phyloP scores from a whole-genome alignment of 2,329 filamentous ascomycete genomes.

The Ascochyta lentis region DNA sequence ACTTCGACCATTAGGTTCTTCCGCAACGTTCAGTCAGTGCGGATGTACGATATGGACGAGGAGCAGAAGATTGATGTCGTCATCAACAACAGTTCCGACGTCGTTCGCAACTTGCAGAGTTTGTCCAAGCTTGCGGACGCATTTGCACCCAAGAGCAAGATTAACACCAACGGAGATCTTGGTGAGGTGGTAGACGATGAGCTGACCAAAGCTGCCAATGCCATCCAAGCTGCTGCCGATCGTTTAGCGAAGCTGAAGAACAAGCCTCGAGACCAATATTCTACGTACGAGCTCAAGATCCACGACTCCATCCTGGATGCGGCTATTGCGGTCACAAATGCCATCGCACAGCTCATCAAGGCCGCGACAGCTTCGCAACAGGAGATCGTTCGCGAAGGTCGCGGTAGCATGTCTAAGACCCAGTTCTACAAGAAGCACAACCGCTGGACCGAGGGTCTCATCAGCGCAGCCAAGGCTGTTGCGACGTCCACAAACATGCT shows the following conservation, averaged over 20 bases:
- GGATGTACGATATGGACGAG: conserved; percentile 86
- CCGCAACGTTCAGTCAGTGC: conserved; percentile 90
- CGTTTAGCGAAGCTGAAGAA: conserved; percentile 91
- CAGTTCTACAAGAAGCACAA: conserved; percentile 99
- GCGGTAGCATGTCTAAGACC: conserved; percentile 83
- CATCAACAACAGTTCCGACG: conserved; percentile 95
- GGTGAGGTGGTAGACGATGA: conserved; percentile 93
- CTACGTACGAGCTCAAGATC: conserved; percentile 94
- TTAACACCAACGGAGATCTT: conserved; percentile 82
- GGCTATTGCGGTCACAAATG: conserved; percentile 89
- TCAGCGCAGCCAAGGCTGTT: conserved; percentile 96
- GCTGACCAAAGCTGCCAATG: conserved; percentile 90
- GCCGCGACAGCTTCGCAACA: conserved; percentile 91
- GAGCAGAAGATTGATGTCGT: conserved; percentile 96
- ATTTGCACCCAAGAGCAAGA: conserved; percentile 88
- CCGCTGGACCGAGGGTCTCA: conserved; percentile 96
- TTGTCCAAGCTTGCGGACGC: conserved; percentile 92
- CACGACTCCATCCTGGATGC: conserved; percentile 95
- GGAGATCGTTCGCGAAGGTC: conserved; percentile 93
- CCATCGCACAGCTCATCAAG: conserved; percentile 93
- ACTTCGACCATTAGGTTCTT: conserved; percentile 92
- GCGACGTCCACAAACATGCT: conserved; percentile 92
- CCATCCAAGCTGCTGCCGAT: conserved; percentile 89
- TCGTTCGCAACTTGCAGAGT: conserved; percentile 90
- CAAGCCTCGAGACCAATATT: conserved; percentile 94